Conservation (phyloP, 371 early-diverging fungal genomes). For the Rhizopus arrhizus region DNA sequence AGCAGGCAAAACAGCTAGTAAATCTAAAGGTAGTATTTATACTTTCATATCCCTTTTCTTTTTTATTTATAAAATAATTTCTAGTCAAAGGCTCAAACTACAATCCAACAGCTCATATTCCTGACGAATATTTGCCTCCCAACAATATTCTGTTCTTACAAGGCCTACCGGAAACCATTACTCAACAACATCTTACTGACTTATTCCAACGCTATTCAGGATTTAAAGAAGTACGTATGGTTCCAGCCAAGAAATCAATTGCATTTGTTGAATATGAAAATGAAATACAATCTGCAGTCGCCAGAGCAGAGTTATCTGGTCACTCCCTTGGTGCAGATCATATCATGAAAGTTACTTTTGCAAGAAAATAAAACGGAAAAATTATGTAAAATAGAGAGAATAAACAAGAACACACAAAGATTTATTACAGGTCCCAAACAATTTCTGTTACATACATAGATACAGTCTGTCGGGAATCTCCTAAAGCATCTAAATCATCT, state of each 20-base stretch:
- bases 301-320: constrained; percentile 77
- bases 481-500: constrained; percentile 73
- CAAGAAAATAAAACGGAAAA: constrained; percentile 52
- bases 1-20: constrained; percentile 19
- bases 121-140: constrained; percentile 78
- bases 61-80: not conserved
- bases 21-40: not conserved
- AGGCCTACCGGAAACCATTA: constrained; percentile 79
- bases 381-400: not conserved
- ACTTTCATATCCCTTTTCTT: too few relatives aligned
- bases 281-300: constrained; percentile 76
- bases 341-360: constrained; percentile 83
- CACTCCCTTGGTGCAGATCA: constrained; percentile 74
- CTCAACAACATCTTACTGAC: constrained; percentile 61
- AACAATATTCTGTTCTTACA: constrained; percentile 91
- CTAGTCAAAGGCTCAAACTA: not conserved
- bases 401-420: not conserved
- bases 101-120: constrained; percentile 50
- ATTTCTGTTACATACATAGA: constrained; percentile 69
- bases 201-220: constrained; percentile 80
- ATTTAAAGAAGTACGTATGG: constrained; percentile 88
- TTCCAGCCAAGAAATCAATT: constrained; percentile 83
- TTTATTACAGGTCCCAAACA: constrained; percentile 43
- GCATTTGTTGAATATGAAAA: constrained; percentile 95
- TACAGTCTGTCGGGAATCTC: constrained; percentile 63